These are phyloP conservation scores for Nitzschia sp. DNA, from an alignment of 108 stramenopile genomes.

Conservation along the genomic window DNA sequence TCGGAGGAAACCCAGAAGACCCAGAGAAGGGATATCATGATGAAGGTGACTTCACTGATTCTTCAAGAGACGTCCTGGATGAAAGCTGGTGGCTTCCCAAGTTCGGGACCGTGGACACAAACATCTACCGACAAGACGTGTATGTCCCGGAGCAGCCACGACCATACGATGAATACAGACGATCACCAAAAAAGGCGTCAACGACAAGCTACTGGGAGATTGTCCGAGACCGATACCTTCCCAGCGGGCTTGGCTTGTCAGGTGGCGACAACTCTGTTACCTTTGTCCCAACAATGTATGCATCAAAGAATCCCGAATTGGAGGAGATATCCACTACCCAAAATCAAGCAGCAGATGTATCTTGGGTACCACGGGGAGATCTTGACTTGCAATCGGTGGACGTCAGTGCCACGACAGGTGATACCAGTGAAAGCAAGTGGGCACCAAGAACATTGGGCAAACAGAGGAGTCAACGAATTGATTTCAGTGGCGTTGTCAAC, in stretches of 20 bases:
- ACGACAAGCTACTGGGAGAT: slow-evolving; percentile 16
- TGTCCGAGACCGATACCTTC: slow-evolving; percentile 11
- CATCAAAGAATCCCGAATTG: background rate
- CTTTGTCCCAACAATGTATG: slow-evolving; percentile 2
- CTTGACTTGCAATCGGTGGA: background rate
- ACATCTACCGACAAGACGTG: slow-evolving; percentile 1
- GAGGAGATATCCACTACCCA: background rate
- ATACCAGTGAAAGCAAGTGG: slow-evolving; percentile 3
- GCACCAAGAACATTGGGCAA: slow-evolving; percentile 19
- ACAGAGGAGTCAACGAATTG: background rate
- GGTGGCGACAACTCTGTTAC: background rate
- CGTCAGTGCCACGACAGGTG: background rate
- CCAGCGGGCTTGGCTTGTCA: background rate
- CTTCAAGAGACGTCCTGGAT: background rate
- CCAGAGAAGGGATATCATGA: background rate
- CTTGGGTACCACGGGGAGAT: slow-evolving; percentile 14
- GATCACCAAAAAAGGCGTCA: background rate
- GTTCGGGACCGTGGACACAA: slow-evolving; percentile 2
- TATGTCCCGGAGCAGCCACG: slow-evolving; percentile 1
- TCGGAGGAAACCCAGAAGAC: background rate
- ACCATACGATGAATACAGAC: background rate
- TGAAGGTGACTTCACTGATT: background rate
- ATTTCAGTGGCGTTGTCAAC: slow-evolving; percentile 7
- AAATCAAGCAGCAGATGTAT: background rate
- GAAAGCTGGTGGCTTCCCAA: slow-evolving; percentile 12